phyloP scores from a whole-genome alignment of 2,329 filamentous ascomycete genomes.

The Aureobasidium musti region DNA sequence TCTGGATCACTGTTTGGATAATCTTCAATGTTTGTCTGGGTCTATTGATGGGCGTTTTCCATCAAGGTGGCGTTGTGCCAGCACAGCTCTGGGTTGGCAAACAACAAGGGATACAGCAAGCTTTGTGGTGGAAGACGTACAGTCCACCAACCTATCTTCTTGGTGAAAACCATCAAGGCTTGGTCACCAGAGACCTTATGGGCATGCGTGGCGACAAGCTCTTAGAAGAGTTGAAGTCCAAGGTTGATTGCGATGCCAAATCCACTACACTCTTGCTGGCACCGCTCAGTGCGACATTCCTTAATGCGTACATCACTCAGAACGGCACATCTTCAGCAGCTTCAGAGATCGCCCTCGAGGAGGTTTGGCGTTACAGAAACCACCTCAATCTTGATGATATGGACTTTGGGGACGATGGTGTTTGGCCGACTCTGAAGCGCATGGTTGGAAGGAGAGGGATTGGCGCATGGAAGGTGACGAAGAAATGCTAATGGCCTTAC shows the following conservation, averaged over 20 bases:
- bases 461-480: conserved; percentile 48
- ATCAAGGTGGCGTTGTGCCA: conserved; percentile 76
- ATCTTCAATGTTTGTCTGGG: conserved; percentile 69
- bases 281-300: conserved; percentile 68
- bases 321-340: neutral
- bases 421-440: conserved; percentile 68
- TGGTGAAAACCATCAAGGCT: conserved; percentile 70
- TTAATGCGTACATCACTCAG: conserved; percentile 56
- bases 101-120: conserved; percentile 65
- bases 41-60: conserved; percentile 75
- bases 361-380: conserved; percentile 67
- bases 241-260: conserved; percentile 62
- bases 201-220: conserved; percentile 64
- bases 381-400: conserved; percentile 80
- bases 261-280: conserved; percentile 59
- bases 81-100: conserved; percentile 73
- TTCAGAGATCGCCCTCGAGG: conserved; percentile 60
- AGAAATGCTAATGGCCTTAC: conserved; percentile 40
- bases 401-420: conserved; percentile 74
- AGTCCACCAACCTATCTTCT: conserved; percentile 79
- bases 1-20: conserved; percentile 64
- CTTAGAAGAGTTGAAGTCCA: conserved; percentile 58
- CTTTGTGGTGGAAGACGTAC: conserved; percentile 85
- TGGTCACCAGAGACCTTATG: conserved; percentile 74
- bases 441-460: conserved; percentile 56